A percentile compares a stretch with the other conserved stretches of the same genome.
These are phyloP conservation scores for Mycena venus DNA, from an alignment of 768 basidiomycete genomes.

Conservation along the genomic window DNA sequence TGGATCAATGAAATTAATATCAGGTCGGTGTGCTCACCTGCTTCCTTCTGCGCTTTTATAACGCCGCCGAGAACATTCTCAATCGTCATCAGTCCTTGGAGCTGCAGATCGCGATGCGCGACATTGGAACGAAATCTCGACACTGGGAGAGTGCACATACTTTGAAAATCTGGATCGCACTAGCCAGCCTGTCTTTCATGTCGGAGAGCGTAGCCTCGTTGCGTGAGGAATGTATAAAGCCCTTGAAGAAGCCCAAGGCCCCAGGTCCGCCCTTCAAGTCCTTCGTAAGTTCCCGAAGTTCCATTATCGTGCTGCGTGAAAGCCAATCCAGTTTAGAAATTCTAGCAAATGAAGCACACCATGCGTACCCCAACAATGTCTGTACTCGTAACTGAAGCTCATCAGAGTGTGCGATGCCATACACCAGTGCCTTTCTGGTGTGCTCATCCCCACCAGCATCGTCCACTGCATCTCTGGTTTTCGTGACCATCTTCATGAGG, in stretches of 20 bases:
- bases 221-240: background rate
- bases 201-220: background rate
- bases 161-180: background rate
- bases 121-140: background rate
- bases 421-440: background rate
- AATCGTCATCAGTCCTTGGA: background rate
- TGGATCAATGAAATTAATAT: background rate
- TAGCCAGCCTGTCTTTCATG: slow-evolving; percentile 1
- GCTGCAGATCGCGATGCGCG: background rate
- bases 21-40: background rate
- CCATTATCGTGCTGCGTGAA: background rate
- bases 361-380: background rate
- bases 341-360: background rate
- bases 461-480: background rate
- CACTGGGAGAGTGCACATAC: background rate
- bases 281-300: background rate
- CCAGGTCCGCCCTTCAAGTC: too few relatives aligned
- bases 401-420: background rate
- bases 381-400: background rate
- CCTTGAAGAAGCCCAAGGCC: background rate
- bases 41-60: background rate
- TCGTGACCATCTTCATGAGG: background rate
- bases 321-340: background rate
- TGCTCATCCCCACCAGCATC: background rate
- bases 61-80: background rate